Evolutionary conservation across 1,284 basidiomycete genomes (phyloP).

Genomic region (Boletellus deceptivus): DNA sequence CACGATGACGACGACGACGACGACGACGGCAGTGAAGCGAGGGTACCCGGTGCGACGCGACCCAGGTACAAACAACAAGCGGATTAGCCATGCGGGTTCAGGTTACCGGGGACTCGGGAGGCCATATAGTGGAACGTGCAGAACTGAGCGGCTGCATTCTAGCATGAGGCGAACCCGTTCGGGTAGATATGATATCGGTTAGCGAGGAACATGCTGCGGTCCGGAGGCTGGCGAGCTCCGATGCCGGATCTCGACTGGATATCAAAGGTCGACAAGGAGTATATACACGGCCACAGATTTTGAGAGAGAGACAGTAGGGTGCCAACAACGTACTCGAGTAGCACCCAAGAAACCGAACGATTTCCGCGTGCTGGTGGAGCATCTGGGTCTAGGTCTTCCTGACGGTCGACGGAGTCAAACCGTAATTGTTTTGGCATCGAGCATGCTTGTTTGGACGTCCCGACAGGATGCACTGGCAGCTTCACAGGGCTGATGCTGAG

Average conservation of each 20-base stretch:
- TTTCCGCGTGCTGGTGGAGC: slow-evolving; percentile 29
- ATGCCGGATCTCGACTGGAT: slow-evolving; percentile 20
- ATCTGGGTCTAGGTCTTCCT: slow-evolving; percentile 29
- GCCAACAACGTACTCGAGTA: background rate
- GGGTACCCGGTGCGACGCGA: slow-evolving; percentile 12
- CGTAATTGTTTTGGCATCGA: slow-evolving; percentile 3
- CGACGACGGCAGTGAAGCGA: slow-evolving; percentile 6
- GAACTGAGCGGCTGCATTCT: background rate
- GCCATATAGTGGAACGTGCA: slow-evolving; percentile 1
- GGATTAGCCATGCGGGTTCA: slow-evolving; percentile 5
- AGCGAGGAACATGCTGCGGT: slow-evolving; percentile 9
- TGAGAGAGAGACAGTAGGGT: slow-evolving; percentile 3
- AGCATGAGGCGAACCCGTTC: slow-evolving; percentile 5
- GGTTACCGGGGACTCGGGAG: slow-evolving; percentile 7
- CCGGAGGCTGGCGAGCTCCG: slow-evolving; percentile 25
- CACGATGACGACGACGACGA: slow-evolving; percentile 34
- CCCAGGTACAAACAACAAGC: slow-evolving; percentile 25
- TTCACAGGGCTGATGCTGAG: slow-evolving; percentile 22
- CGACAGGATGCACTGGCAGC: slow-evolving; percentile 7
- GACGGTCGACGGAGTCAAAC: slow-evolving; percentile 13
- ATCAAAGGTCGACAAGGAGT: slow-evolving; percentile 1
- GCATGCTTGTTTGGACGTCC: slow-evolving; percentile 3
- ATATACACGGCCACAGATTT: slow-evolving; percentile 22
- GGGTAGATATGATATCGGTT: slow-evolving; percentile 28
- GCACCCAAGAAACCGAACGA: slow-evolving; percentile 21